Evolutionary conservation across 306 rosid species (phyloP).

Genomic region (Oemleria cerasiformis): DNA sequence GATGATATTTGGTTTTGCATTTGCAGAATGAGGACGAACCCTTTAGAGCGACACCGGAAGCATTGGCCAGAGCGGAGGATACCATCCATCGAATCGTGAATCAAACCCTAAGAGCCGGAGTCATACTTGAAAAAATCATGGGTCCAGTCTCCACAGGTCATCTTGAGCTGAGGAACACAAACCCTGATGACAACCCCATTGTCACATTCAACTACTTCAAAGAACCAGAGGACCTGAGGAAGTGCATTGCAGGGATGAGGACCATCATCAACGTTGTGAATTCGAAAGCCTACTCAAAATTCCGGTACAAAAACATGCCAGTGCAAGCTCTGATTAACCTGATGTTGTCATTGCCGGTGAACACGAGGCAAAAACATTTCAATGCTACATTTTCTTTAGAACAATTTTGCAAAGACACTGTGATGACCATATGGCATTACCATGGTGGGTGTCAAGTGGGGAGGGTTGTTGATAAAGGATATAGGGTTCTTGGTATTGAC

Average conservation of each 20-base stretch:
- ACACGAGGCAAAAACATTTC: slow-evolving; percentile 52
- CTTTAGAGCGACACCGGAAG: slow-evolving; percentile 23
- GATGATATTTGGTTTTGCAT: neutral
- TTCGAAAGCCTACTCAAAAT: slow-evolving; percentile 53
- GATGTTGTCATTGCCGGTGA: slow-evolving; percentile 45
- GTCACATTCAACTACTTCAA: slow-evolving; percentile 76
- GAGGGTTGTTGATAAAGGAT: slow-evolving; percentile 55
- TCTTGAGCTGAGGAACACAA: slow-evolving; percentile 44
- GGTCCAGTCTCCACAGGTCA: slow-evolving; percentile 65
- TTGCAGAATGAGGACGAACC: slow-evolving; percentile 42
- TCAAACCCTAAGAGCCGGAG: slow-evolving; percentile 52
- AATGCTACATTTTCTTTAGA: slow-evolving; percentile 46
- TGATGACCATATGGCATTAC: slow-evolving; percentile 72
- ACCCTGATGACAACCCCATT: slow-evolving; percentile 57
- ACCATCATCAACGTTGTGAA: slow-evolving; percentile 54
- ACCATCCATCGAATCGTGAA: slow-evolving; percentile 21
- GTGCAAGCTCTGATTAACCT: slow-evolving; percentile 35
- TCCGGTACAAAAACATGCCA: slow-evolving; percentile 34
- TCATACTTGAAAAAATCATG: slow-evolving; percentile 54
- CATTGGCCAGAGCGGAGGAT: slow-evolving; percentile 20
- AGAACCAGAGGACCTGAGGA: slow-evolving; percentile 58
- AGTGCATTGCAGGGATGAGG: slow-evolving; percentile 66
- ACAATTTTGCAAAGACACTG: slow-evolving; percentile 72
- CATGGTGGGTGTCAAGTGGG: slow-evolving; percentile 79
- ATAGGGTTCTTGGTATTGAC: slow-evolving; percentile 61